phyloP scores from a whole-genome alignment of 2,329 filamentous ascomycete genomes.

The Cercospora janseana region DNA sequence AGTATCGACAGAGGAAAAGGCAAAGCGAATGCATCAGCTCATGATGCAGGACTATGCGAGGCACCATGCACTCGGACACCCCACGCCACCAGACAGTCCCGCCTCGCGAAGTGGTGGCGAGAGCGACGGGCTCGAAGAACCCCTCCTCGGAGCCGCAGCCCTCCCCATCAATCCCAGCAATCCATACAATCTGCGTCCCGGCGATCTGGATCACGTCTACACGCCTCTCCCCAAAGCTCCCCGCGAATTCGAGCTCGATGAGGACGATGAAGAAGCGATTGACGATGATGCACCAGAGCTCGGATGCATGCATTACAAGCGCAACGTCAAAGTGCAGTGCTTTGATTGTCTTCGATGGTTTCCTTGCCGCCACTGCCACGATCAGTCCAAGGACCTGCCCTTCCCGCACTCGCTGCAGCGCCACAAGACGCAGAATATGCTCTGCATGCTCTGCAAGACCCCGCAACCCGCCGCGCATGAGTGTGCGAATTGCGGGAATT shows the following conservation, averaged over 20 bases:
- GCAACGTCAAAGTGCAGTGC: constrained; percentile 95
- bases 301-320: constrained; percentile 88
- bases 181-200: constrained; percentile 37
- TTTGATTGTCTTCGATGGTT: constrained; percentile 89
- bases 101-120: constrained; percentile 13
- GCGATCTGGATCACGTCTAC: constrained; percentile 37
- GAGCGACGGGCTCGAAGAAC: constrained; percentile 13
- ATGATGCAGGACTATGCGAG: constrained; percentile 50
- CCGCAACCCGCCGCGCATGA: constrained; percentile 77
- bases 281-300: constrained; percentile 50
- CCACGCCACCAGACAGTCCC: constrained; percentile 14
- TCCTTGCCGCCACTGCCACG: constrained; percentile 91
- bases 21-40: constrained; percentile 48
- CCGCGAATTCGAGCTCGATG: constrained; percentile 40
- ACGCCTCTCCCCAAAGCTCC: constrained; percentile 33
- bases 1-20: constrained; percentile 49
- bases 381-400: constrained; percentile 67
- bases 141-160: constrained; percentile 20
- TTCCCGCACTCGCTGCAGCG: constrained; percentile 62
- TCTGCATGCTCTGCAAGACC: constrained; percentile 91
- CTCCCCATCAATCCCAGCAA: constrained; percentile 36
- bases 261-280: constrained; percentile 39
- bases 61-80: constrained; percentile 20
- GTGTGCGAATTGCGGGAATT: constrained; percentile 73
- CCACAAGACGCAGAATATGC: constrained; percentile 86